Base-by-base conservation (phyloP, 352 stramenopile species). In the Phytophthora multivora region DNA sequence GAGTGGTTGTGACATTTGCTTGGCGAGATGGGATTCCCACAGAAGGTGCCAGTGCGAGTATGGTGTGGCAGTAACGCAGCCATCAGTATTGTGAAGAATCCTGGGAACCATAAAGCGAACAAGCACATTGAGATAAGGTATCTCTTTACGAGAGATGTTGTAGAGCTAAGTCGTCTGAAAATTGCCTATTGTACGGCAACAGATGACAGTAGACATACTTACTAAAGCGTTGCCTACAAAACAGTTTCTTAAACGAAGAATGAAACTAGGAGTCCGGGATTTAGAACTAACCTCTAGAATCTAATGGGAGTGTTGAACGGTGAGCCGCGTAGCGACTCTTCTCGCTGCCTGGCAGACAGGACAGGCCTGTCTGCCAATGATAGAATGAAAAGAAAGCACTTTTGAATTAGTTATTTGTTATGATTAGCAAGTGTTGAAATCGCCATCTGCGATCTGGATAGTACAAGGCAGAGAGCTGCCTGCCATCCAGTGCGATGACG, bases 121-220 rank as follows among this genome's bases (percentile, higher is more conserved):
- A 61, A 70, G 40, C 49, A 62, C 15, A 61, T 71, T 51, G 51
- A 71, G n/a, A 71, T 65, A 23, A 16, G 39, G 26, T 59, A 46
- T 55, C 21, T 67, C 0, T 67, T 71, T 21, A 67, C 50, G 5
- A 45, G 51, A 28, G 38, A 63, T 23, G 21, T 71, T 2, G 40
- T 59, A 5, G 50, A 56, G 31, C 16, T 25, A 2, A 43, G 51
- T 25, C 28, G 58, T 4, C 21, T 60, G 5, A 45, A 55, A 10
- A 50, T 61, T 19, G 33, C 16, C 0, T 61, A 66, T 39, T 61
- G 60, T 33, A 3, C 40, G 12, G 59, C 57, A 16, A 38, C 38
- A 8, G 56, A 67, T 66, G 63, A 36, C 59, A 21, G 51, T 51
- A 11, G 51, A 67, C 30, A 58, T 59, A 35, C 46, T 67, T 1